Evolutionary conservation across 768 basidiomycete genomes (phyloP).

Genomic region (Plicaturopsis crispa): DNA sequence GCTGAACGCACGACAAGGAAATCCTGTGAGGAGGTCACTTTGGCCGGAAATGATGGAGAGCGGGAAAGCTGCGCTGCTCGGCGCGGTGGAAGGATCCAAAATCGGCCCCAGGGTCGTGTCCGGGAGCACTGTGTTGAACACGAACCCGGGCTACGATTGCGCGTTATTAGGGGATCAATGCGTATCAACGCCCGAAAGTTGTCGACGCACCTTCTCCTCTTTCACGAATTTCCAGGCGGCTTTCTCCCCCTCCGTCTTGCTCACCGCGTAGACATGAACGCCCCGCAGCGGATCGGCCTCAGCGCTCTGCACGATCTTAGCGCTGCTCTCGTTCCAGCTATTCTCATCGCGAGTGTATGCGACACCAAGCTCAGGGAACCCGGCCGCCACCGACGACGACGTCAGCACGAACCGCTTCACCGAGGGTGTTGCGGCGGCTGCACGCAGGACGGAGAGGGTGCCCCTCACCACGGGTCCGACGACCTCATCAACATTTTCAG

Average conservation of each 20-base stretch:
- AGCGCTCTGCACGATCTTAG: conserved; percentile 9
- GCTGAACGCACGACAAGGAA: no score
- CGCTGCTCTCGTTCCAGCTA: conserved; percentile 15
- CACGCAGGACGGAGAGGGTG: conserved; percentile 22
- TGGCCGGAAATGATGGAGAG: no score
- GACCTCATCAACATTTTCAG: conserved; percentile 5
- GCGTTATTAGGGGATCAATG: no score
- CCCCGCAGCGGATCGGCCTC: neutral
- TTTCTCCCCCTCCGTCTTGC: conserved; percentile 16
- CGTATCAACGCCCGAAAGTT: no score
- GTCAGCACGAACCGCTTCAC: conserved; percentile 40
- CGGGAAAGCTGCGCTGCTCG: no score
- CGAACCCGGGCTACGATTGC: conserved; percentile 6
- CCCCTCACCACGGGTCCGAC: conserved; percentile 12
- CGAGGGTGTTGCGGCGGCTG: conserved; percentile 27
- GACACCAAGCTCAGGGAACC: conserved; percentile 7
- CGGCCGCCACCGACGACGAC: conserved; percentile 20
- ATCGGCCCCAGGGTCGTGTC: neutral
- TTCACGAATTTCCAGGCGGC: conserved; percentile 13
- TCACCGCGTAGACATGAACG: conserved; percentile 7
- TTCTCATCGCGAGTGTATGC: conserved; percentile 7
- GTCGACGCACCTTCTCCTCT: no score
- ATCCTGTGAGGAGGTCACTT: no score
- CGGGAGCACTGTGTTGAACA: conserved; percentile 6
- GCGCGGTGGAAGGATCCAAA: neutral